Conservation (phyloP, 2,329 filamentous ascomycete species). For the Chalaropsis ovoidea region DNA sequence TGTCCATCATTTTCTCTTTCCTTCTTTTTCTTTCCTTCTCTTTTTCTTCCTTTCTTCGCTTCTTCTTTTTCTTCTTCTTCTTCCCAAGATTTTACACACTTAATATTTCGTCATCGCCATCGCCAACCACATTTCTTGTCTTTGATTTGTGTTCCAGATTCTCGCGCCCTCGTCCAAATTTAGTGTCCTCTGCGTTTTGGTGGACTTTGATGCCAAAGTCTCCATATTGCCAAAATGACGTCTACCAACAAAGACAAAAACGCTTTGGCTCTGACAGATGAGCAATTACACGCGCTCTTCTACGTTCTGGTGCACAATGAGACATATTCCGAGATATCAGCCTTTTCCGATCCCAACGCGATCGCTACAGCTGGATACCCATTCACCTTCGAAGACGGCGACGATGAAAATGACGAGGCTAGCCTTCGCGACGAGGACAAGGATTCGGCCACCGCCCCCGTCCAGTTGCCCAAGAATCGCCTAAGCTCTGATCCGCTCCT, state of each 20-base stretch:
- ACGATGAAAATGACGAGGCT: constrained; percentile 27
- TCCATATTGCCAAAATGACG: constrained; percentile 4
- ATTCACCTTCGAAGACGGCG: constrained; percentile 37
- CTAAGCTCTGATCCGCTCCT: constrained; percentile 44
- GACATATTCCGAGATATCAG: constrained; percentile 58
- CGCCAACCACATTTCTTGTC: neutral
- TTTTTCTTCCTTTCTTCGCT: neutral
- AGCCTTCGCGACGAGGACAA: neutral
- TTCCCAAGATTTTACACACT: neutral
- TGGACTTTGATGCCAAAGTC: neutral
- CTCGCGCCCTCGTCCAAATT: neutral
- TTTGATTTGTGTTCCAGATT: neutral
- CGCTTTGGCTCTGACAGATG: constrained; percentile 27
- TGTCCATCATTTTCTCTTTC: neutral
- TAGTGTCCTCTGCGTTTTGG: neutral
- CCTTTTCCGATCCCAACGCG: constrained; percentile 55
- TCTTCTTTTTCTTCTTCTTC: neutral
- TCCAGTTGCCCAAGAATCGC: constrained; percentile 11
- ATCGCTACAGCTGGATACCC: constrained; percentile 61
- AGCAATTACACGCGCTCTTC: constrained; percentile 46
- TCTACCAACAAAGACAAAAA: neutral
- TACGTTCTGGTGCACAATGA: constrained; percentile 51
- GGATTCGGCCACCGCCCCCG: constrained; percentile 28
- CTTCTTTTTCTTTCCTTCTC: neutral
- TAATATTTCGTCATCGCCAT: neutral